These are phyloP conservation scores for Wickerhamomyces canadensis DNA, from an alignment of 805 yeast genomes.

Conservation along the genomic window DNA sequence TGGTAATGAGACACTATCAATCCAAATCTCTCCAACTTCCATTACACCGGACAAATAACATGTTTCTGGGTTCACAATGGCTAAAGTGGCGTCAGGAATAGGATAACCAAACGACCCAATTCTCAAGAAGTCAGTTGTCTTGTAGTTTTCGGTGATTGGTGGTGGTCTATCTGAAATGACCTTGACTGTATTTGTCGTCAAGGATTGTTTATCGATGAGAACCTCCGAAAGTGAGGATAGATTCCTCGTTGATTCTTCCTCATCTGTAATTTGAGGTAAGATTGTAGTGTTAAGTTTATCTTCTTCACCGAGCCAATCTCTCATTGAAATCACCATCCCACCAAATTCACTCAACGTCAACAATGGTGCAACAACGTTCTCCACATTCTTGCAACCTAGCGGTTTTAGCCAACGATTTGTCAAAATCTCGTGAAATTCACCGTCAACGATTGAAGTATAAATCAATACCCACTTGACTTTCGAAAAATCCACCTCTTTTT, in stretches of 20 bases:
- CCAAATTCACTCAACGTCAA: slow-evolving; percentile 89
- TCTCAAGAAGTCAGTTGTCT: slow-evolving; percentile 46
- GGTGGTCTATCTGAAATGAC: slow-evolving; percentile 57
- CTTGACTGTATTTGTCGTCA: slow-evolving; percentile 66
- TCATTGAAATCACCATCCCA: slow-evolving; percentile 86
- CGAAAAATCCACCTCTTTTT: slow-evolving; percentile 67
- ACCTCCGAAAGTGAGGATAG: slow-evolving; percentile 49
- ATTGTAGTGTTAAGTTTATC: slow-evolving; percentile 53
- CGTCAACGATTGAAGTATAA: slow-evolving; percentile 83
- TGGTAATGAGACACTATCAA: slow-evolving; percentile 86
- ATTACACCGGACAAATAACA: slow-evolving; percentile 63
- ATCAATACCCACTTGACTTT: slow-evolving; percentile 86
- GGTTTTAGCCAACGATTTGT: slow-evolving; percentile 90
- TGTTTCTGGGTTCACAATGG: slow-evolving; percentile 93
- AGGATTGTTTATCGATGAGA: slow-evolving; percentile 64
- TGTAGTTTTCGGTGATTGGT: slow-evolving; percentile 37
- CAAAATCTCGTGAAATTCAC: slow-evolving; percentile 85
- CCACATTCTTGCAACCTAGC: slow-evolving; percentile 73
- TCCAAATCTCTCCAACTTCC: slow-evolving; percentile 95
- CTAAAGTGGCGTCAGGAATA: slow-evolving; percentile 87
- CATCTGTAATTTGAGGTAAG: slow-evolving; percentile 31
- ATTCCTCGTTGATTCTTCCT: slow-evolving; percentile 27
- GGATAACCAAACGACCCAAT: slow-evolving; percentile 95
- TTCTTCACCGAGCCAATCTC: slow-evolving; percentile 82
- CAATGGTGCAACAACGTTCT: slow-evolving; percentile 81